Percentiles rank a stretch among this genome's conserved stretches.
These are phyloP conservation scores for Picochlorum sp. DNA, from an alignment of 139 green algal genomes.

Conservation along the genomic window DNA sequence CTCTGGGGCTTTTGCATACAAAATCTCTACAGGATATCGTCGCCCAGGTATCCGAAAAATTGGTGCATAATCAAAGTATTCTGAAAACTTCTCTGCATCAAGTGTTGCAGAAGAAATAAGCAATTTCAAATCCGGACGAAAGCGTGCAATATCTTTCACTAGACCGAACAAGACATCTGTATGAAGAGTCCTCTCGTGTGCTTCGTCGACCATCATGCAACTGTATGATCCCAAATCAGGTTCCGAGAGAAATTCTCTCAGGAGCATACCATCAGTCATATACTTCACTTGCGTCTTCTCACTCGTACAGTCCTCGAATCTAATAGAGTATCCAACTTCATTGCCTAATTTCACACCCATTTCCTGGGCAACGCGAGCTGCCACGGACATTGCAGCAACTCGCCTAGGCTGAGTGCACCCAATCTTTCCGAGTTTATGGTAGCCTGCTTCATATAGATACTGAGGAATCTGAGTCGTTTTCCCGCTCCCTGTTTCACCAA, in stretches of 20 bases:
- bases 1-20: conserved; percentile 93
- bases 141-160: conserved; percentile 76
- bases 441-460: conserved; percentile 95
- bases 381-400: conserved; percentile 94
- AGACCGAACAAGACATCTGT: conserved; percentile 96
- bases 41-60: conserved; percentile 88
- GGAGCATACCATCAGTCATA: conserved; percentile 98
- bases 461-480: conserved; percentile 94
- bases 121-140: conserved; percentile 90
- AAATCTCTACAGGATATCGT: conserved; percentile 92
- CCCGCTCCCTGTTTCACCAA: conserved; percentile 90
- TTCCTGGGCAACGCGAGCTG: conserved; percentile 86
- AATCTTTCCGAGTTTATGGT: conserved; percentile 72
- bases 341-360: conserved; percentile 85
- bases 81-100: conserved; percentile 85
- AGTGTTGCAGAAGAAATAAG: conserved; percentile 89
- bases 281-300: conserved; percentile 98
- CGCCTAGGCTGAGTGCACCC: conserved; percentile 89
- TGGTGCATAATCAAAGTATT: conserved; percentile 95
- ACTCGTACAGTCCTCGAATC: conserved; percentile 97
- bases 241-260: conserved; percentile 93
- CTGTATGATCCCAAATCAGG: conserved; percentile 87
- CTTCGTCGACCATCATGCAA: conserved; percentile 95
- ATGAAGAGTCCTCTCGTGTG: conserved; percentile 92
- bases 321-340: conserved; percentile 96